Evolutionary conservation across 139 green algal genomes (phyloP).

Genomic region (Chlorella sorokiniana): DNA sequence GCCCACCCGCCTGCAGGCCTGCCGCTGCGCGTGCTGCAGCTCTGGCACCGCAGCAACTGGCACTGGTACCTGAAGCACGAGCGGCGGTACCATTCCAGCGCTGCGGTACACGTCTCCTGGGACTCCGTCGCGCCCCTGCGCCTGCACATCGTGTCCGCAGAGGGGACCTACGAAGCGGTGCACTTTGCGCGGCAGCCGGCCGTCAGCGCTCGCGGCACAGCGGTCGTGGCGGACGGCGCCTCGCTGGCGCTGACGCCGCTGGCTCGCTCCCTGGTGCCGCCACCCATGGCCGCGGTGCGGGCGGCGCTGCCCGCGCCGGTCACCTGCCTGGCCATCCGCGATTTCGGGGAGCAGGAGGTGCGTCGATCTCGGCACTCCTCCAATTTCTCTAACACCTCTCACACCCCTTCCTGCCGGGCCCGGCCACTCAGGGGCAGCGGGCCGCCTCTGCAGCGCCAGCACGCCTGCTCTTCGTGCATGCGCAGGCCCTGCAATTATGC

Average conservation of each 20-base stretch:
- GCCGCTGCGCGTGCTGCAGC: conserved; percentile 60
- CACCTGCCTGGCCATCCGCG: conserved; percentile 43
- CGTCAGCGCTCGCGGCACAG: conserved; percentile 70
- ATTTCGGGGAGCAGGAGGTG: conserved; percentile 16
- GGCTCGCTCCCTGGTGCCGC: too few species aligned
- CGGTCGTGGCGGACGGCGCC: conserved; percentile 84
- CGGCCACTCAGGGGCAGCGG: too few species aligned
- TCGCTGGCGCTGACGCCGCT: conserved; percentile 83
- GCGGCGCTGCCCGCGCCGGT: conserved; percentile 49
- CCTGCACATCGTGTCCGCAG: conserved; percentile 33
- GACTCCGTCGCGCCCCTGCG: conserved; percentile 43
- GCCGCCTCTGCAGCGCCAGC: too few species aligned
- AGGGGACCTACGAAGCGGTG: conserved; percentile 35
- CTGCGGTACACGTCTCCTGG: conserved; percentile 25
- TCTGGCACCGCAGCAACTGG: conserved; percentile 95
- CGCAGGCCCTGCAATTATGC: too few species aligned
- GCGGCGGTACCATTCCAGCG: conserved; percentile 32
- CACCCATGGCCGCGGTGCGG: conserved; percentile 76
- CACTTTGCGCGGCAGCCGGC: conserved; percentile 28
- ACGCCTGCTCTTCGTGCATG: too few species aligned
- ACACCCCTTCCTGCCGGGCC: too few species aligned
- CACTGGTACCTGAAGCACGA: conserved; percentile 95
- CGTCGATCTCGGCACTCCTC: background rate
- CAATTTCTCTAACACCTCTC: too few species aligned
- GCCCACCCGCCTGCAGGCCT: conserved; percentile 6